Evolutionary conservation across 208 protist genomes (phyloP), one percentile per base, ranked within the genome.

Genomic region (Phytomonas serpens): DNA sequence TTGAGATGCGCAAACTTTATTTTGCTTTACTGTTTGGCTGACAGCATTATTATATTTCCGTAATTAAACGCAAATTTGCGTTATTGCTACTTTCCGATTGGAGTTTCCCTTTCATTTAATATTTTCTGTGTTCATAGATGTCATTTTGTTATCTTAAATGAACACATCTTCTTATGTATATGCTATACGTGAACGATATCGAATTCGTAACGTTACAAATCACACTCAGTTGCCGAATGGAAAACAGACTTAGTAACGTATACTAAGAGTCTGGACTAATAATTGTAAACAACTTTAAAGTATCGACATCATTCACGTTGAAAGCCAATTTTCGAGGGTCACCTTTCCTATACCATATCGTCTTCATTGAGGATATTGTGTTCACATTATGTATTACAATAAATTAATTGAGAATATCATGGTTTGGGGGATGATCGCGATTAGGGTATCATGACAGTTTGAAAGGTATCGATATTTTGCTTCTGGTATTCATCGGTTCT

Each of bases 401-500:
- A 57, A 57, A 57, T 19, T 57, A 27, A 52, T 52, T 52, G 42
- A 57, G 19, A 57, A 57, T 57, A 57, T 34, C 27, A 61, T 27
- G 40, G 40, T 4, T 3, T 31, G 27, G 27, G 6, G 36, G 33
- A 34, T 42, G 65, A 52, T 51, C 4, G 7, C 9, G 37, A 72
- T 72, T 13, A 69, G 5, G 10, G 51, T 38, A 31, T 27, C 40
- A 36, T 23, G 31, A 69, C 29, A n/a, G 70, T 30, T 31, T 32
- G 19, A 64, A 30, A 47, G 13, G 27, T 47, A 62, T n/a, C 27
- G 13, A 23, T 63, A 62, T 92, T 37, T 90, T 86, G 4, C 74
- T 83, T 47, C 23, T 90, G 34, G 76, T 95, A 68, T 73, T 95
- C 9, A 84, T 83, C n/a, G 90, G 82, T 0, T 72, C 92, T 13